These are phyloP conservation scores for Elsinoe ampelina DNA, from an alignment of 2,329 filamentous ascomycete genomes.

Conservation along the genomic window DNA sequence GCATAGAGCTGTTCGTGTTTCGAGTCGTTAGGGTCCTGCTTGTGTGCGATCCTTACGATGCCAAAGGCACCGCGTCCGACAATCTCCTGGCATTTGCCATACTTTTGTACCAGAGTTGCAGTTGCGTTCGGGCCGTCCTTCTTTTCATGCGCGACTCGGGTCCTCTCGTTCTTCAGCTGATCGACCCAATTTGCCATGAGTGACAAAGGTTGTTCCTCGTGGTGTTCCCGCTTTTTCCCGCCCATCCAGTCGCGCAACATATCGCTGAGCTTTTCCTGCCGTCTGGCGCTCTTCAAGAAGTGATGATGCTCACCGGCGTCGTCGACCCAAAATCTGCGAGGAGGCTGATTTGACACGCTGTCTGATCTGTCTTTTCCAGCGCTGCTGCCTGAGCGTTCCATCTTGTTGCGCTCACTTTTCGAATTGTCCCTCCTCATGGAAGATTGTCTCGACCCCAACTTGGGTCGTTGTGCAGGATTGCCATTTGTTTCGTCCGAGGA, in stretches of 20 bases:
- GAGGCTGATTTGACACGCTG: constrained; percentile 19
- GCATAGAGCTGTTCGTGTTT: constrained; percentile 83
- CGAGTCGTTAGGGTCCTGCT: constrained; percentile 70
- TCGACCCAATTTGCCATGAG: constrained; percentile 95
- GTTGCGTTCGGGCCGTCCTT: constrained; percentile 66
- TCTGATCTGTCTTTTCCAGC: constrained; percentile 21
- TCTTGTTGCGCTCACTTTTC: constrained; percentile 13
- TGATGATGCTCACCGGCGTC: constrained; percentile 72
- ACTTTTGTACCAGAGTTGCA: constrained; percentile 83
- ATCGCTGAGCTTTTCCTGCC: constrained; percentile 89
- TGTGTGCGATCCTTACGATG: constrained; percentile 95
- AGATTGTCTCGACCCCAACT: constrained; percentile 23
- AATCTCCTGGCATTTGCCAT: constrained; percentile 96
- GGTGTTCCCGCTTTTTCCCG: constrained; percentile 68
- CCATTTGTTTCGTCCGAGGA: constrained; percentile 20
- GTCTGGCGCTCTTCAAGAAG: constrained; percentile 75
- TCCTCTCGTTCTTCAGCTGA: constrained; percentile 79
- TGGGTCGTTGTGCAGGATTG: constrained; percentile 18
- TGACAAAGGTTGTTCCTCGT: constrained; percentile 71
- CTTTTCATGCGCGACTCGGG: constrained; percentile 63
- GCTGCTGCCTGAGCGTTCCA: constrained; percentile 23
- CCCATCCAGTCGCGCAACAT: constrained; percentile 77
- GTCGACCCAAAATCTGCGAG: constrained; percentile 46
- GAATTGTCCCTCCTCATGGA: constrained; percentile 23
- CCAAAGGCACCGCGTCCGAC: constrained; percentile 94